Evolutionary conservation across 192 early-diverging fungal genomes (phyloP).

Genomic region (Umbelopsis ramanniana): DNA sequence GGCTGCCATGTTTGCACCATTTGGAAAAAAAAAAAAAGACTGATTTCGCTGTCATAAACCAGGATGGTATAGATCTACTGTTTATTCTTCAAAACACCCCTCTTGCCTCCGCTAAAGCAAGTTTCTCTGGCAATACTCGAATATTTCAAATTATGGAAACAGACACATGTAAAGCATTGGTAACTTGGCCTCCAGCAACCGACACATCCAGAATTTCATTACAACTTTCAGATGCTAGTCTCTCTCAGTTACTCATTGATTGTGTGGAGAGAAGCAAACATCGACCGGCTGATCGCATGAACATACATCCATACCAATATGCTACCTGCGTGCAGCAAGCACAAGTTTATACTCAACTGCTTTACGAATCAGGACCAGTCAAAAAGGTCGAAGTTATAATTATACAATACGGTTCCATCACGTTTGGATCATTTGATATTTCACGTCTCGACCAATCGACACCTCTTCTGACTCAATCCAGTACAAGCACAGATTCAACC

Average conservation of each 20-base stretch:
- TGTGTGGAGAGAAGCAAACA: conserved; percentile 6
- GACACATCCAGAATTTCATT: conserved; percentile 21
- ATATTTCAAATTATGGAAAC: conserved; percentile 29
- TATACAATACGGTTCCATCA: conserved; percentile 36
- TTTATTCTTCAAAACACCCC: neutral
- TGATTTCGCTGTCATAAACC: neutral
- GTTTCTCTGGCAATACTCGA: neutral
- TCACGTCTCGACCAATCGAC: neutral
- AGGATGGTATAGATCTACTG: neutral
- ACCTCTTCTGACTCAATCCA: neutral
- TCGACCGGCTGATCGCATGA: neutral
- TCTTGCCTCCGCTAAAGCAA: no score
- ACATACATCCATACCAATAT: conserved; percentile 12
- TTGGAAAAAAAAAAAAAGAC: neutral
- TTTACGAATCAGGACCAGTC: neutral
- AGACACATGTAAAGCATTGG: neutral
- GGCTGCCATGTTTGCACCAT: neutral
- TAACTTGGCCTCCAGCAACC: conserved; percentile 22
- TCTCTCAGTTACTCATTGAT: conserved; percentile 25
- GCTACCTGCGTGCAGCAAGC: conserved; percentile 25
- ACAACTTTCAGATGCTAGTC: conserved; percentile 21
- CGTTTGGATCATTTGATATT: conserved; percentile 33
- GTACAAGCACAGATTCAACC: neutral
- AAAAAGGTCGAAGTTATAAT: conserved; percentile 27
- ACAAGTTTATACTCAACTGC: conserved; percentile 4